These are phyloP conservation scores for Pseudopithomyces maydicus DNA, from an alignment of 2,329 filamentous ascomycete species.

Conservation along the genomic window DNA sequence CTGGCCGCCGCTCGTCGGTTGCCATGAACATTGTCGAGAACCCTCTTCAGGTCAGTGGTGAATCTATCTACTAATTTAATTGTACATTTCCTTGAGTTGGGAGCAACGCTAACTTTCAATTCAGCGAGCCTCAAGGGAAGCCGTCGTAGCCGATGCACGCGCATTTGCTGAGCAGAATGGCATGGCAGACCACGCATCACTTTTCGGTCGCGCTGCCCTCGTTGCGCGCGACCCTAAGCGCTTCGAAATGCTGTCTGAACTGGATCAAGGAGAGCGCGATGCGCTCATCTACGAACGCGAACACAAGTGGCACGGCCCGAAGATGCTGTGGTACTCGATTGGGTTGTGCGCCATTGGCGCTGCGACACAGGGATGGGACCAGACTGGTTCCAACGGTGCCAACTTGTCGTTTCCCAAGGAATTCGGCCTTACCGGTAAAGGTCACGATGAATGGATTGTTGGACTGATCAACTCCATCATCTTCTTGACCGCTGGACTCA, in stretches of 20 bases:
- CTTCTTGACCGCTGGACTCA: conserved; percentile 46
- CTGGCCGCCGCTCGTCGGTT: conserved; percentile 45
- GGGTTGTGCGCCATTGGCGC: conserved; percentile 71
- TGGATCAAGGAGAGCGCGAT: conserved; percentile 64
- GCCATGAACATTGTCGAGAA: conserved; percentile 56
- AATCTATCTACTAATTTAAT: neutral
- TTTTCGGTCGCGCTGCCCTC: conserved; percentile 72
- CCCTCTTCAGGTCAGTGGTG: conserved; percentile 48
- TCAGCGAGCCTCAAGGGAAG: conserved; percentile 55
- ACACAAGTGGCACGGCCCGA: conserved; percentile 67
- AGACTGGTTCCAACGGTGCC: conserved; percentile 61
- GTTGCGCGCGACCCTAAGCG: conserved; percentile 71
- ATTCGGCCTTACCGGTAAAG: conserved; percentile 53
- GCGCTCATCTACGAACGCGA: conserved; percentile 65
- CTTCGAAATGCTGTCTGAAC: conserved; percentile 66
- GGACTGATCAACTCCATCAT: conserved; percentile 45
- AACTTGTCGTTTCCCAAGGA: conserved; percentile 65
- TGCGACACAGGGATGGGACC: conserved; percentile 71
- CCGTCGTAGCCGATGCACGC: conserved; percentile 61
- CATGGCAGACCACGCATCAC: conserved; percentile 61
- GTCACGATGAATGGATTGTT: conserved; percentile 36
- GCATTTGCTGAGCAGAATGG: conserved; percentile 66
- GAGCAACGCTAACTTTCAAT: conserved; percentile 37
- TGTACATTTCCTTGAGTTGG: conserved; percentile 31
- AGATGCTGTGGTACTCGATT: conserved; percentile 69